Base-by-base conservation (phyloP, 164 flowering plant genomes). In the Macadamia tetraphylla region DNA sequence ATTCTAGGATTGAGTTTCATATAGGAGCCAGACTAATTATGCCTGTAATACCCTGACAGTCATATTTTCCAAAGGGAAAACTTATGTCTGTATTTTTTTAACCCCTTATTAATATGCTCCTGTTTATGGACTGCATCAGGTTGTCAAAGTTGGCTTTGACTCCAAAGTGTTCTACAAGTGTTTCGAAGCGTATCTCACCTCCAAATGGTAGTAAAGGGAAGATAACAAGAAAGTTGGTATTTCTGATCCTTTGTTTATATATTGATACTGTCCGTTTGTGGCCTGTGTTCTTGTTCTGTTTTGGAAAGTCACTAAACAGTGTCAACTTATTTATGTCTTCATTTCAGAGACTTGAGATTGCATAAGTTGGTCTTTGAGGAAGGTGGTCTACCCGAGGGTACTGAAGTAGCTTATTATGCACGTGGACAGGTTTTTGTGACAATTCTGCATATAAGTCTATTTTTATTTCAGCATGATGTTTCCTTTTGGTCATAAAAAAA, bases 321-420 rank as follows among this genome's bases (percentile, higher is more conserved):
- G 32, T 35, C 71, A 8, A 1, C 48, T 9, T 64, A 63, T 65
- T 14, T 32, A 65, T 66, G 6, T 58, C 31, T 67, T 59, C 71
- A 72, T 55, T 66, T 1, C 42, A 95, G 99, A 82, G 93, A 92
- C 79, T 65, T 88, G 70, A 71, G 87, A 32, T 67, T 89, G 81
- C 99, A 94, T 74, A 92, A 87, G 76, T 68, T 82, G 77, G 96
- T 90, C 3, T 89, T 94, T 74, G 81, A 82, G 76, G 86, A 82
- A 69, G 87, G 81, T 75, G 74, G 77, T 14, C 79, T 94, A 64
- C 87, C 89, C 56, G 97, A 94, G 67, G 99, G 98, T 75, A 79
- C 98, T 61, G 92, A 85, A 78, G 80, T 94, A 59, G 84, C 80
- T 3, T 94, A 94, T 76, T 85, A 76, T 72, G 75, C 75, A 18